A percentile compares a stretch with the other conserved stretches of the same genome.
Conservation (phyloP, 495 filamentous ascomycete genomes). For the Articulospora tetracladia region DNA sequence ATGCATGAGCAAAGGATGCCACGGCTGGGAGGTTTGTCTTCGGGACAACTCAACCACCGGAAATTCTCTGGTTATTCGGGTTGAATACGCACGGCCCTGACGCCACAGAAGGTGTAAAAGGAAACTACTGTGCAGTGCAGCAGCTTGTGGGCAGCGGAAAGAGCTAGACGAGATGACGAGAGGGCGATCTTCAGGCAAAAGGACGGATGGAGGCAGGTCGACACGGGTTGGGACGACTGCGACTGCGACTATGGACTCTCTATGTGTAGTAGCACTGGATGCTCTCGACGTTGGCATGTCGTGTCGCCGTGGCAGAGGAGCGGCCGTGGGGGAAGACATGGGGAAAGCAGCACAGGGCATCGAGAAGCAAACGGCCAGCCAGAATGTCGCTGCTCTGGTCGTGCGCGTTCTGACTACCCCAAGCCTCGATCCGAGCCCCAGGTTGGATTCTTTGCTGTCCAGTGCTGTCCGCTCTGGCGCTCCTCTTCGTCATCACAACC, state of each 20-base stretch:
- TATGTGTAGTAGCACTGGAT: too few species aligned
- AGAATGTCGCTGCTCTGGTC: too few species aligned
- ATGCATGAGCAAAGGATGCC: not conserved
- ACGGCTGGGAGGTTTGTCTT: not conserved
- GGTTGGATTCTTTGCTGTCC: too few species aligned
- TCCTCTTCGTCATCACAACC: not conserved
- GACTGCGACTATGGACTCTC: not conserved
- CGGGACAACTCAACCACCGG: not conserved
- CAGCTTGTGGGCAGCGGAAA: constrained; percentile 2
- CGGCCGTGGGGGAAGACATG: too few species aligned
- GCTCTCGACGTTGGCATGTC: too few species aligned
- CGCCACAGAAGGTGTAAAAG: not conserved
- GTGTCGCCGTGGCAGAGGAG: too few species aligned
- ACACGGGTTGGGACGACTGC: not conserved
- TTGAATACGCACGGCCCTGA: not conserved
- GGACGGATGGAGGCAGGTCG: not conserved
- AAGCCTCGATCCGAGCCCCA: too few species aligned
- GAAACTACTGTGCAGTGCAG: not conserved
- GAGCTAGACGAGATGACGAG: constrained; percentile 4
- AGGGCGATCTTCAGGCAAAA: not conserved
- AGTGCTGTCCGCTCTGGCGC: too few species aligned
- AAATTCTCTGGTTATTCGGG: not conserved
- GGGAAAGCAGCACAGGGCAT: too few species aligned
- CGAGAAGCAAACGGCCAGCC: too few species aligned
- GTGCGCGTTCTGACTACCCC: too few species aligned